Evolutionary conservation across 768 basidiomycete species (phyloP).

Genomic region (Tylopilus balloui): DNA sequence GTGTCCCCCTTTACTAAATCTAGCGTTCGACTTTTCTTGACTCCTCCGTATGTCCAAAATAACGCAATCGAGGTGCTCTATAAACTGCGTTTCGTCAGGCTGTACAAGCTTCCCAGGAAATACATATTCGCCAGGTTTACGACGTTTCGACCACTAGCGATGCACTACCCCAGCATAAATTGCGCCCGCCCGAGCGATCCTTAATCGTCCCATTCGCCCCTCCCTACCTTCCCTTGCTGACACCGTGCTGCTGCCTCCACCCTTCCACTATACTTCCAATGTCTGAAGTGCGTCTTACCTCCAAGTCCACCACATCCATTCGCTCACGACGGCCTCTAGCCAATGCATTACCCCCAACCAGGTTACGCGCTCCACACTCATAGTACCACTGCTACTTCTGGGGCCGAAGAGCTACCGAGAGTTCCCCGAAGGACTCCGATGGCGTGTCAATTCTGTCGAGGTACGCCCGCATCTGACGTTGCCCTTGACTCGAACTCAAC

Average conservation of each 20-base stretch:
- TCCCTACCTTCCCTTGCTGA: conserved; percentile 4
- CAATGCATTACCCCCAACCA: conserved; percentile 6
- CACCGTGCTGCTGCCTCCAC: neutral
- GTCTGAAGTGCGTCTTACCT: conserved; percentile 20
- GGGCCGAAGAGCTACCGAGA: conserved; percentile 25
- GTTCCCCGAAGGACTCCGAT: conserved; percentile 52
- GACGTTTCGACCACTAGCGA: conserved; percentile 25
- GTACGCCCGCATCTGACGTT: conserved; percentile 29
- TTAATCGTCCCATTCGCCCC: conserved; percentile 7
- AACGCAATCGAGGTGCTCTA: conserved; percentile 25
- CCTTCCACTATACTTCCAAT: conserved; percentile 13
- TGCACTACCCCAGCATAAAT: conserved; percentile 28
- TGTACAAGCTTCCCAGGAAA: conserved; percentile 32
- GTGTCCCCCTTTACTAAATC: conserved; percentile 23
- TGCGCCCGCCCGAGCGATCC: conserved; percentile 15
- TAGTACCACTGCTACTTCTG: too few species aligned
- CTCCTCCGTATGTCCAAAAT: conserved; percentile 24
- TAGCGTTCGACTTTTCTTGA: conserved; percentile 24
- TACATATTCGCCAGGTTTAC: conserved; percentile 30
- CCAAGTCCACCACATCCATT: neutral
- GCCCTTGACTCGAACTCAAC: neutral
- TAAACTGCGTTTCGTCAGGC: conserved; percentile 24
- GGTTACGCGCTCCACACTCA: conserved; percentile 9
- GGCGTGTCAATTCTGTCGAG: conserved; percentile 74
- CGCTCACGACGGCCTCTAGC: conserved; percentile 1